Evolutionary conservation across 495 filamentous ascomycete species (phyloP).

Genomic region (Trichocladium uniseriatum): DNA sequence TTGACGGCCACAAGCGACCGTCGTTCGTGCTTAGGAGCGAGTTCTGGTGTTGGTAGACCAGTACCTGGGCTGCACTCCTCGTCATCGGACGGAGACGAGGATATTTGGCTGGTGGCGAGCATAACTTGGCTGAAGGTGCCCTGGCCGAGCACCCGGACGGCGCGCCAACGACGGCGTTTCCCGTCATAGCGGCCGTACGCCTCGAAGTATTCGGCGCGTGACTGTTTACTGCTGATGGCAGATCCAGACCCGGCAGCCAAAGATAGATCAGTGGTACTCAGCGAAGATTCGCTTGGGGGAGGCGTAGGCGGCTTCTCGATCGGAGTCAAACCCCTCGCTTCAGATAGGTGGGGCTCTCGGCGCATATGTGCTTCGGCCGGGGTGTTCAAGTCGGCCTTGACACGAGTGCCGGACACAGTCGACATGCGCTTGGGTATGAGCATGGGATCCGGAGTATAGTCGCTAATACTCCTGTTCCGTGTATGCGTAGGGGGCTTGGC

Average conservation of each 20-base stretch:
- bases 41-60: constrained; percentile 13
- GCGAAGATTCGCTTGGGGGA: constrained; percentile 50
- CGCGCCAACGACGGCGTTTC: constrained; percentile 59
- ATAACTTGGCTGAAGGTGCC: constrained; percentile 94
- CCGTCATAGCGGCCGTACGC: constrained; percentile 48
- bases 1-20: constrained; percentile 82
- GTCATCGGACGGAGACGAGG: constrained; percentile 28
- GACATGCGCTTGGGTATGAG: constrained; percentile 60
- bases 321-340: constrained; percentile 60
- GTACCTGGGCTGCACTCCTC: constrained; percentile 30
- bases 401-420: constrained; percentile 54
- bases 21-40: constrained; percentile 22
- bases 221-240: constrained; percentile 26
- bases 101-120: constrained; percentile 58
- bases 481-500: constrained; percentile 29
- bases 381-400: constrained; percentile 39
- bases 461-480: constrained; percentile 76
- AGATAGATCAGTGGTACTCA: constrained; percentile 37
- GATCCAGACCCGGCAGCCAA: constrained; percentile 18
- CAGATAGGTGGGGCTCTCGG: constrained; percentile 71
- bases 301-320: constrained; percentile 63
- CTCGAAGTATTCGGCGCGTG: constrained; percentile 50
- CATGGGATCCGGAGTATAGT: constrained; percentile 67
- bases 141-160: constrained; percentile 72
- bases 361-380: constrained; percentile 49